Evolutionary conservation across 306 rosid species (phyloP), one percentile per base, ranked within the genome.

Genomic region (Cucumis melo): DNA sequence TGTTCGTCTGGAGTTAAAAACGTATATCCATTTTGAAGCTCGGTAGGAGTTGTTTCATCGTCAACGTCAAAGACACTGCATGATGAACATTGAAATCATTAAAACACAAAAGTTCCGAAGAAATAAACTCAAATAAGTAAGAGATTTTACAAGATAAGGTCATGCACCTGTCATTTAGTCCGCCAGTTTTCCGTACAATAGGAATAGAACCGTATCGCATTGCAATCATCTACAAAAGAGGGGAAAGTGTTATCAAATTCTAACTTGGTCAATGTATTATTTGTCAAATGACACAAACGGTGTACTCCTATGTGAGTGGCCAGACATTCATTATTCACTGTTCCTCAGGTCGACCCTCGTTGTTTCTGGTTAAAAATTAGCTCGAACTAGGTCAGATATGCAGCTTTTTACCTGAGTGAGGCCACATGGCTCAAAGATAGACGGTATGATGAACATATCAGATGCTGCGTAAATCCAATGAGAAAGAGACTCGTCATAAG

Each of bases 361-460:
- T 27, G 71, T 34, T 19, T 17, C n/a, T 74, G 12, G 63, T 51
- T 73, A 56, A 53, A 29, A 74, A 5, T 9, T 5, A 53, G 34
- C 34, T 29, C 50, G 11, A 38, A 55, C 64, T 51, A 23, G 78
- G 48, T 53, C 32, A 23, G 36, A 78, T 55, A 29, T 50, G 66
- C 77, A 67, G 75, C 72, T 64, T 51, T 34, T 76, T 86, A 94
- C 99, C 96, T 94, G 99, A 67, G 99, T 94, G 76, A 94, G 89
- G 76, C 99, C 99, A 79, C 99, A 94, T 38, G 99, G 99, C 86
- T 94, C 99, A 77, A 94, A 94, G 87, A 94, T 89, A 0, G 99
- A 94, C 56, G 99, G 99, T 82, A 94, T 84, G 78, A 90, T 88
- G 88, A 94, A 88, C 96, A 94, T 90, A 85, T 94, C 96, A 81